Percentiles rank a stretch among this genome's conserved stretches.
These are phyloP conservation scores for Hypholoma sublateritium DNA, from an alignment of 768 basidiomycete genomes.

Conservation along the genomic window DNA sequence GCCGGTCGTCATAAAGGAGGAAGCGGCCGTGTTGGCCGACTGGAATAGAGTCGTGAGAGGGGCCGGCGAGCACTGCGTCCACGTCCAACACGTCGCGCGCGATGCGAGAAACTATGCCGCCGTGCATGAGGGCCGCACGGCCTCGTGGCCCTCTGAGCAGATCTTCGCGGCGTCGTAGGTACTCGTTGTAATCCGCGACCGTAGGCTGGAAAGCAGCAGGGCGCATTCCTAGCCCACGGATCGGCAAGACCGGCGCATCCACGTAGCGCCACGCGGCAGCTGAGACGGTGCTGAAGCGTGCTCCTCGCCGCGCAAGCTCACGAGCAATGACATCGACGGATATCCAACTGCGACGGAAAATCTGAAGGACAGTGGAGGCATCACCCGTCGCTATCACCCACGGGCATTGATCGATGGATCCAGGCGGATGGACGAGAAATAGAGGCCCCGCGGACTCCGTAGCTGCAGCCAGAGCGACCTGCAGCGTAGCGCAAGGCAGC, in stretches of 20 bases:
- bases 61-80: constrained; percentile 17
- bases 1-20: constrained; percentile 18
- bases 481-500: too few species aligned
- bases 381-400: background rate
- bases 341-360: background rate
- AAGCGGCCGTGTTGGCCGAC: background rate
- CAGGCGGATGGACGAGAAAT: constrained; percentile 23
- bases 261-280: background rate
- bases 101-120: constrained; percentile 23
- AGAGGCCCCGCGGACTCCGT: background rate
- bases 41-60: constrained; percentile 8
- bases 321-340: constrained; percentile 1
- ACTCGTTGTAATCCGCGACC: background rate
- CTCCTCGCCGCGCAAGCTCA: background rate
- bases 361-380: constrained; percentile 2
- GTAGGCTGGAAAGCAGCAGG: background rate
- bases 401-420: background rate
- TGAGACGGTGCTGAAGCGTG: constrained; percentile 2
- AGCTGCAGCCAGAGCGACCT: background rate
- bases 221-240: background rate
- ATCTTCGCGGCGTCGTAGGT: background rate
- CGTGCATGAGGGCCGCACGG: constrained; percentile 22
- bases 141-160: constrained; percentile 14
- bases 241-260: background rate
- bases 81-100: constrained; percentile 10